These are phyloP conservation scores for Serendipita sp. DNA, from an alignment of 768 basidiomycete species.

Conservation along the genomic window DNA sequence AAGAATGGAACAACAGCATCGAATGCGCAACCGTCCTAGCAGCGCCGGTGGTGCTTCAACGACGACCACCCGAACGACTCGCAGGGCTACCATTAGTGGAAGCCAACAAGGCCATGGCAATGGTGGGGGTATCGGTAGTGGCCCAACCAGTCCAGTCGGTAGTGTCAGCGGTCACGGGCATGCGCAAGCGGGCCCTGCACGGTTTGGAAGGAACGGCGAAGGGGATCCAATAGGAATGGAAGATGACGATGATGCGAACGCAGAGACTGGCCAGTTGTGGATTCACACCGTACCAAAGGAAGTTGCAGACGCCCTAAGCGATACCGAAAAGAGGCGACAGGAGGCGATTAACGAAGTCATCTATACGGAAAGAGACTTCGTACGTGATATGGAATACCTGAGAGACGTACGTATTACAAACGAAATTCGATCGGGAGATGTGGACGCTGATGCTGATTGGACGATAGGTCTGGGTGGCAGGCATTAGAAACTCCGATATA, in stretches of 20 bases:
- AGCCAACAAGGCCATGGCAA: background rate
- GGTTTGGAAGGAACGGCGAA: background rate
- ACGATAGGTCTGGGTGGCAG: constrained; percentile 71
- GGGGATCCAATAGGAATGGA: background rate
- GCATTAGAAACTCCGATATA: constrained; percentile 57
- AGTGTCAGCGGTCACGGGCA: constrained; percentile 1
- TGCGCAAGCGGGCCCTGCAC: background rate
- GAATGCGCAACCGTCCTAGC: constrained; percentile 43
- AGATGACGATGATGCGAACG: constrained; percentile 7
- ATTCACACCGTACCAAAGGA: constrained; percentile 92
- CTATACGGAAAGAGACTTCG: constrained; percentile 91
- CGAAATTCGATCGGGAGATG: background rate
- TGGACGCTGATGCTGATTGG: background rate
- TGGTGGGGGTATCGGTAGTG: background rate
- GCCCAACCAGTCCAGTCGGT: background rate
- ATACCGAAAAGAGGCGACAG: constrained; percentile 86
- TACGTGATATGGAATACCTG: constrained; percentile 93
- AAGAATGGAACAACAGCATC: constrained; percentile 74
- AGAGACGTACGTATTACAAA: constrained; percentile 50
- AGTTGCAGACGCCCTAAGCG: constrained; percentile 80
- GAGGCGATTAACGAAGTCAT: constrained; percentile 97
- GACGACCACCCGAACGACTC: background rate
- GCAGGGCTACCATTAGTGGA: background rate
- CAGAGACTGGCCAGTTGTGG: constrained; percentile 50
- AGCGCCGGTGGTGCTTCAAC: background rate